Percentiles rank a stretch among this genome's conserved stretches.
Conservation (phyloP, 169 alveolate species). For the Babesia bovis region DNA sequence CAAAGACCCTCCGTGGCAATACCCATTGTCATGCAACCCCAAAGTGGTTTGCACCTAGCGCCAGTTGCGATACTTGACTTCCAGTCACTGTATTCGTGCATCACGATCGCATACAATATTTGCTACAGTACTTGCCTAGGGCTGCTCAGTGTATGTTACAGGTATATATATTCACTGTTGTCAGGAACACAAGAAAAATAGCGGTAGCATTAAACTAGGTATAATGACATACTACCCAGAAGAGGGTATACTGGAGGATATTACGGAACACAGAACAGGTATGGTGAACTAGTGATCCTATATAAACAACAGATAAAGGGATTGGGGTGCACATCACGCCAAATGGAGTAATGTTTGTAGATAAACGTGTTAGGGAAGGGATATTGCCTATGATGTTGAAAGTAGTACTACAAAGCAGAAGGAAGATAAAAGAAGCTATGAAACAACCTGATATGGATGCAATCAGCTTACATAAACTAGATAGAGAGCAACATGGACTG, state of each 20-base stretch:
- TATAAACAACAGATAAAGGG: slow-evolving; percentile 21
- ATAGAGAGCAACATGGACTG: slow-evolving; percentile 42
- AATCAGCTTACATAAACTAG: slow-evolving; percentile 11
- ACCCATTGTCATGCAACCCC: slow-evolving; percentile 86
- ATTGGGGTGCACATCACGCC: slow-evolving; percentile 60
- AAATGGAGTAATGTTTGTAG: slow-evolving; percentile 65
- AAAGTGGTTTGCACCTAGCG: slow-evolving; percentile 88
- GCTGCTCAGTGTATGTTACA: slow-evolving; percentile 87
- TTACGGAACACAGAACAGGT: too few species aligned
- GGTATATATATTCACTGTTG: slow-evolving; percentile 92
- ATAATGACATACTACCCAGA: slow-evolving; percentile 72
- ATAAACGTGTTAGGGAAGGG: slow-evolving; percentile 61
- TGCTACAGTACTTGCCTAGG: slow-evolving; percentile 89
- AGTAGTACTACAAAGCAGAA: slow-evolving; percentile 58
- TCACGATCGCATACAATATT: slow-evolving; percentile 98
- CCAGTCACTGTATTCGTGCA: slow-evolving; percentile 98
- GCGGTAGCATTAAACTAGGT: slow-evolving; percentile 91
- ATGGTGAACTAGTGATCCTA: too few species aligned
- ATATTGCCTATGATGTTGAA: slow-evolving; percentile 54
- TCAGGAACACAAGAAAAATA: slow-evolving; percentile 94
- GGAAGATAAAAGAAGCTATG: slow-evolving; percentile 60
- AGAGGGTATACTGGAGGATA: slow-evolving; percentile 19
- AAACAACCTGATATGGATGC: slow-evolving; percentile 22
- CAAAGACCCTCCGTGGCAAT: slow-evolving; percentile 80
- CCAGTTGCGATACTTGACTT: slow-evolving; percentile 98